A percentile compares a stretch with the other conserved stretches of the same genome.
Evolutionary conservation across 768 basidiomycete species (phyloP).

Genomic region (Crassisporium funariophilum): DNA sequence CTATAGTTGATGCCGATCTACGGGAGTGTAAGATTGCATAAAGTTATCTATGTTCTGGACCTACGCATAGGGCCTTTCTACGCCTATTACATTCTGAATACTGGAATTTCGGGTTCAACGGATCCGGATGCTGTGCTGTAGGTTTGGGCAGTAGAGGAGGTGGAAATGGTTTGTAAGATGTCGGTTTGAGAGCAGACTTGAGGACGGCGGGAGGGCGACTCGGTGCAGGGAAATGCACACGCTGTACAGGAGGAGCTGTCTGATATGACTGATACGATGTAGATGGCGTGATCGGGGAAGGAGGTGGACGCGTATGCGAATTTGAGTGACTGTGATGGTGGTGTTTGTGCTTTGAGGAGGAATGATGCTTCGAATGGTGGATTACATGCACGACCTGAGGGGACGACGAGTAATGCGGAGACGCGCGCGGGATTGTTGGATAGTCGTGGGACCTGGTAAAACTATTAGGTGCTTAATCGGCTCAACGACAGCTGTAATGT

Average conservation of each 20-base stretch:
- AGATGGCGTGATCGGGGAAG: constrained; percentile 5
- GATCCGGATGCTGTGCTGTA: constrained; percentile 15
- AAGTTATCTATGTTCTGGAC: constrained; percentile 35
- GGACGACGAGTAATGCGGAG: constrained; percentile 3
- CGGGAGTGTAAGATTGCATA: not conserved
- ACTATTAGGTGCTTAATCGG: no score
- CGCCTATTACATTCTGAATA: constrained; percentile 80
- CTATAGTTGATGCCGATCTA: constrained; percentile 82
- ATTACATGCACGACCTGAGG: constrained; percentile 25
- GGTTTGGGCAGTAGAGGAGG: constrained; percentile 11
- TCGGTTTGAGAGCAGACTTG: no score
- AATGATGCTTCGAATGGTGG: constrained; percentile 22
- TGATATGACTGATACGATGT: constrained; percentile 8
- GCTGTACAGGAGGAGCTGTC: constrained; percentile 4
- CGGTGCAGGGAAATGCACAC: constrained; percentile 10
- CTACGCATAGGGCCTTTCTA: constrained; percentile 81
- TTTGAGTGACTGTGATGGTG: constrained; percentile 23
- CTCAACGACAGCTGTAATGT: no score
- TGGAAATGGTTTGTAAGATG: no score
- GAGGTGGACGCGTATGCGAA: constrained; percentile 10
- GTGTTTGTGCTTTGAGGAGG: constrained; percentile 23
- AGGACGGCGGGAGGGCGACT: constrained; percentile 1
- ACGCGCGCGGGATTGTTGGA: constrained; percentile 11
- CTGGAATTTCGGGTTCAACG: constrained; percentile 46
- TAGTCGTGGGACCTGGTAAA: constrained; percentile 8